Base-by-base conservation (phyloP, 305 asterid species). In the Fraxinus dipetala region DNA sequence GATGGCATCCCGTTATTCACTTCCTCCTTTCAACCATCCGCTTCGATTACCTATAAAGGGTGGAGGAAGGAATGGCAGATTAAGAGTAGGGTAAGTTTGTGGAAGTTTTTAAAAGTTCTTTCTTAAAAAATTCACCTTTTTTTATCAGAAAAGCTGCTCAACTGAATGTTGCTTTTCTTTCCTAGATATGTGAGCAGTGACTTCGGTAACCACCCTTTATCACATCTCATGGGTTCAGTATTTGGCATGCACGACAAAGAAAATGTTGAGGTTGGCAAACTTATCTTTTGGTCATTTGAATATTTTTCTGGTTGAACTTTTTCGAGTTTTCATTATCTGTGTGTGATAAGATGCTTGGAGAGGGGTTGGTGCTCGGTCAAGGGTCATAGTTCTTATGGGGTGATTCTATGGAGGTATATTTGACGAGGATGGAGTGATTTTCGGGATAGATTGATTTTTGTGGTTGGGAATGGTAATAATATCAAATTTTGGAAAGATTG, bases 161-260 rank as follows among this genome's bases (percentile, higher is more conserved):
- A 56, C 75, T 69, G 75, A 13, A 38, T 72, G 67, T 16, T 69
- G 80, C 28, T 65, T n/a, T 20, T 81, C 43, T 83, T 63, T 78
- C 73, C 74, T 91, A 96, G 99, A 78, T 96, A 94, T 76, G 99
- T 96, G 85, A 96, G 99, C 90, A 96, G 99, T 84, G 99, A 96
- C 89, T 96, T 96, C 24, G 99, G 99, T 63, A 96, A 96, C 89
- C 99, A 96, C 84, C 99, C 99, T 79, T 85, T 96, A 72, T 96
- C 98, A 13, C 99, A 96, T 83, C 98, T 96, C 81, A 96, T 96
- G 98, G 99, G 99, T 73, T 96, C 98, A 5, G 95, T 96, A 16
- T 96, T 96, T 86, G 98, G 98, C 84, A 96, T 96, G 99, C 99
- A 96, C 80, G 87, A 93, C 80, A 87, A 83, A 83, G 92, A 87